These are phyloP conservation scores for Pilaira anomala DNA, from an alignment of 192 early-diverging fungal species.

Conservation along the genomic window DNA sequence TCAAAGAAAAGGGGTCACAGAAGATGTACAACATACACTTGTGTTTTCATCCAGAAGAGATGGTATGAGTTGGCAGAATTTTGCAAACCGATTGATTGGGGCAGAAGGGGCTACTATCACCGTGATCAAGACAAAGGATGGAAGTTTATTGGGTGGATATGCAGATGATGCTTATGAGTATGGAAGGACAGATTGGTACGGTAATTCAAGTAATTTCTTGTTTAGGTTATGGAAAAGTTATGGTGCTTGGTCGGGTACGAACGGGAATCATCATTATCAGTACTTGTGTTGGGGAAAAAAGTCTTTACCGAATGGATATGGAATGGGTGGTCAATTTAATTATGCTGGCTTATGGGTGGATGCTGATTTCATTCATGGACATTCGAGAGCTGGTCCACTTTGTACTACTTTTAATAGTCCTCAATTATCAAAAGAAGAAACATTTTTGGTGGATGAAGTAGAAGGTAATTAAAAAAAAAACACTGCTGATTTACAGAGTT, in stretches of 20 bases:
- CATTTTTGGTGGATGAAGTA: conserved; percentile 63
- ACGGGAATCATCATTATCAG: conserved; percentile 67
- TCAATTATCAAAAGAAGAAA: conserved; percentile 45
- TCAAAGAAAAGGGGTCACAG: not conserved
- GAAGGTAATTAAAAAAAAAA: conserved; percentile 49
- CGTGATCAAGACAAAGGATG: conserved; percentile 50
- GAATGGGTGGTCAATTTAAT: conserved; percentile 71
- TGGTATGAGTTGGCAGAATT: conserved; percentile 49
- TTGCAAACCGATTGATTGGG: conserved; percentile 33
- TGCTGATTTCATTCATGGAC: conserved; percentile 55
- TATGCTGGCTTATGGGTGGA: conserved; percentile 73
- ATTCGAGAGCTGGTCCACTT: conserved; percentile 53
- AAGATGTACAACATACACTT: conserved; percentile 23
- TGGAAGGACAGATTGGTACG: conserved; percentile 60
- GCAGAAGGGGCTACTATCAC: conserved; percentile 48
- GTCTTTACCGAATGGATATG: conserved; percentile 70
- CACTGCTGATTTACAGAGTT: not conserved
- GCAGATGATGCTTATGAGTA: conserved; percentile 52
- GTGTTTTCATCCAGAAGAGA: conserved; percentile 48
- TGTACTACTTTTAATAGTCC: conserved; percentile 66
- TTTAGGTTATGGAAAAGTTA: conserved; percentile 38
- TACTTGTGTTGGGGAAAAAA: conserved; percentile 73
- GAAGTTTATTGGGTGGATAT: conserved; percentile 67
- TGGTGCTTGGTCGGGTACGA: conserved; percentile 28
- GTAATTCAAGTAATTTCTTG: conserved; percentile 56